These are phyloP conservation scores for Penicillium sp. DNA, from an alignment of 2,329 filamentous ascomycete genomes.

Conservation along the genomic window DNA sequence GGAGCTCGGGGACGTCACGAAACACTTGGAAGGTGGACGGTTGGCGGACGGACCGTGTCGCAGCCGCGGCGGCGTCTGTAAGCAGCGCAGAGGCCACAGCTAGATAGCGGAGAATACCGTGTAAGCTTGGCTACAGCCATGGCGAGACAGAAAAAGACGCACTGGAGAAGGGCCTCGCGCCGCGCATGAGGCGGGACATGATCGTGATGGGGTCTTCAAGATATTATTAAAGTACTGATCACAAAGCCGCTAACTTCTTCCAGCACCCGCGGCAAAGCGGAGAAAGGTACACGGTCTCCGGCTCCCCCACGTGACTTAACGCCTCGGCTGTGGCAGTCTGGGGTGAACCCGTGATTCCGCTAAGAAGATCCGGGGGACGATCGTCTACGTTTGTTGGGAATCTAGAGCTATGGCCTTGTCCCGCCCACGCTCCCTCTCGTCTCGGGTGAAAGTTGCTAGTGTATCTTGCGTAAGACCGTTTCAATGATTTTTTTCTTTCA, in stretches of 20 bases:
- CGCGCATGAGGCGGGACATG: slow-evolving; percentile 28
- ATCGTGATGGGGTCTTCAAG: slow-evolving; percentile 5
- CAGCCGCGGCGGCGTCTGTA: slow-evolving; percentile 16
- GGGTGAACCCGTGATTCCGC: slow-evolving; percentile 15
- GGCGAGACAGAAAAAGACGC: slow-evolving; percentile 8
- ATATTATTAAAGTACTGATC: neutral
- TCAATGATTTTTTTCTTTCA: slow-evolving; percentile 1
- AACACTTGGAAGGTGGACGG: slow-evolving; percentile 51
- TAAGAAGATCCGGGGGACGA: slow-evolving; percentile 16
- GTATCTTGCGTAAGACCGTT: neutral
- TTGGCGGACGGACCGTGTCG: slow-evolving; percentile 14
- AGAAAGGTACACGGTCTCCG: neutral
- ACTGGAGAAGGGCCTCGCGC: slow-evolving; percentile 25
- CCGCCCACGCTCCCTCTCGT: slow-evolving; percentile 3
- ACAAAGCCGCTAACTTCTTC: neutral
- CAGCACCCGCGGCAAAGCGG: slow-evolving; percentile 1
- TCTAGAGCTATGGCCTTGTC: slow-evolving; percentile 16
- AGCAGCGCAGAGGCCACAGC: slow-evolving; percentile 22
- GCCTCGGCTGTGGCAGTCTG: slow-evolving; percentile 23
- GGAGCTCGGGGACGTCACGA: slow-evolving; percentile 66
- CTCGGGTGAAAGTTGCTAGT: neutral
- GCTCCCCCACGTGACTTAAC: slow-evolving; percentile 13
- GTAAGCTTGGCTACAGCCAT: slow-evolving; percentile 8
- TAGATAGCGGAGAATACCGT: slow-evolving; percentile 3
- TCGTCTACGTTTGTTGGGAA: slow-evolving; percentile 21